These are phyloP conservation scores for Pyrenochaeta sp. DNA, from an alignment of 2,329 filamentous ascomycete genomes.

Conservation along the genomic window DNA sequence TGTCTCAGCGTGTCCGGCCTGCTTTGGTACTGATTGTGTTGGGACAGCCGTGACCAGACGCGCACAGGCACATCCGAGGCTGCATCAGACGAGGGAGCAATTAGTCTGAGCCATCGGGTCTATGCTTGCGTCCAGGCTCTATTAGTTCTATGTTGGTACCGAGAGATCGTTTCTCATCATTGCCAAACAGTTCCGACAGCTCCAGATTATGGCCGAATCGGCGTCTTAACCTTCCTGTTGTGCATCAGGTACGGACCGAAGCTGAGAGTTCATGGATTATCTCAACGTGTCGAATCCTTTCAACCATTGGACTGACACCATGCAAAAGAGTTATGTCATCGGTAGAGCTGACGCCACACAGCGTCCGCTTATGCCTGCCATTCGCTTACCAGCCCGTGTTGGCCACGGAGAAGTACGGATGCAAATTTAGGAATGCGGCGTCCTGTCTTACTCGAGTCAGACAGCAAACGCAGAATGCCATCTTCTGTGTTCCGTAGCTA, in stretches of 20 bases:
- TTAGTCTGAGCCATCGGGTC: neutral
- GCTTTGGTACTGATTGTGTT: neutral
- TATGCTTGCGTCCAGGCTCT: no score
- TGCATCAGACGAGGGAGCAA: neutral
- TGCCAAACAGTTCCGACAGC: no score
- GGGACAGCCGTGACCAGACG: neutral
- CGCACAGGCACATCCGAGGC: neutral
- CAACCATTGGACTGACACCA: neutral
- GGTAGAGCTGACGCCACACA: neutral
- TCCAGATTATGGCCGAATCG: no score
- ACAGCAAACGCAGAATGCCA: neutral
- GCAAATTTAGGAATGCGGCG: neutral
- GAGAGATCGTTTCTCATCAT: no score
- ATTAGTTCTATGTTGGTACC: no score
- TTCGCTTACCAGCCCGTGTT: neutral
- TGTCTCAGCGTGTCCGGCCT: neutral
- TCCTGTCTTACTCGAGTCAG: neutral
- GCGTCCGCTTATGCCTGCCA: neutral
- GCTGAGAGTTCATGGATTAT: neutral
- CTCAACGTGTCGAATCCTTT: no score
- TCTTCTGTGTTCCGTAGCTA: neutral
- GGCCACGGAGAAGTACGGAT: neutral
- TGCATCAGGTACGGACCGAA: neutral
- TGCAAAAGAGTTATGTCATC: neutral
- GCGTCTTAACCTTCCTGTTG: neutral